phyloP scores from a whole-genome alignment of 208 protist species.

The Trypanosoma grayi region DNA sequence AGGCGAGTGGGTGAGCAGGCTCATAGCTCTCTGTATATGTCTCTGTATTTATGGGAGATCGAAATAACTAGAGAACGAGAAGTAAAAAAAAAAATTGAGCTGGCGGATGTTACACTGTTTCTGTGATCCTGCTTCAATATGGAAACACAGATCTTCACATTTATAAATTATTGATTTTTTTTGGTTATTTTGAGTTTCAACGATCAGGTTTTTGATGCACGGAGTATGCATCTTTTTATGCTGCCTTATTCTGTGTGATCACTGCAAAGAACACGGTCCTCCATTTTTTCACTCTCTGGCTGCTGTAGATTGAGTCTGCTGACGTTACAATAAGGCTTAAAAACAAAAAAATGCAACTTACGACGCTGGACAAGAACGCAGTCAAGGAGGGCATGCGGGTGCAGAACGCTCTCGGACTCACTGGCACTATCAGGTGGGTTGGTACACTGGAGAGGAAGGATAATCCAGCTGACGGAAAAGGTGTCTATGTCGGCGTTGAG shows the following conservation, averaged over 20 bases:
- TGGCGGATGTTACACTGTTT: conserved; percentile 3
- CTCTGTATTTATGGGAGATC: background rate
- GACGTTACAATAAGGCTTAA: too few species aligned
- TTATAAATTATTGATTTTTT: conserved; percentile 1
- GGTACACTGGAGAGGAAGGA: conserved; percentile 65
- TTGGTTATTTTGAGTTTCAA: too few species aligned
- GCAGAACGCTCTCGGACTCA: conserved; percentile 69
- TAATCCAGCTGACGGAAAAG: conserved; percentile 38
- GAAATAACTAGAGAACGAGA: background rate
- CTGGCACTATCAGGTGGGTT: conserved; percentile 57
- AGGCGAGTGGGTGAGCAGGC: too few species aligned
- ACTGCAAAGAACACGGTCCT: too few species aligned
- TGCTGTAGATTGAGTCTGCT: too few species aligned
- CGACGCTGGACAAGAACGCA: conserved; percentile 23
- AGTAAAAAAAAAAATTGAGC: background rate
- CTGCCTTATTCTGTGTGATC: too few species aligned
- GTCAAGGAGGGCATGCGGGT: conserved; percentile 68
- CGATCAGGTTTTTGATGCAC: too few species aligned
- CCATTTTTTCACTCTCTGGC: too few species aligned
- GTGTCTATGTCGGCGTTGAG: conserved; percentile 58
- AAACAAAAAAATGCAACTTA: conserved; percentile 14
- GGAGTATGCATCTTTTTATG: too few species aligned
- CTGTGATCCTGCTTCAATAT: conserved; percentile 19
- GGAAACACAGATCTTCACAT: conserved; percentile 18
- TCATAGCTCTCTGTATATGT: too few species aligned